Evolutionary conservation across 2,329 filamentous ascomycete species (phyloP).

Genomic region (Trichophyton verrucosum): DNA sequence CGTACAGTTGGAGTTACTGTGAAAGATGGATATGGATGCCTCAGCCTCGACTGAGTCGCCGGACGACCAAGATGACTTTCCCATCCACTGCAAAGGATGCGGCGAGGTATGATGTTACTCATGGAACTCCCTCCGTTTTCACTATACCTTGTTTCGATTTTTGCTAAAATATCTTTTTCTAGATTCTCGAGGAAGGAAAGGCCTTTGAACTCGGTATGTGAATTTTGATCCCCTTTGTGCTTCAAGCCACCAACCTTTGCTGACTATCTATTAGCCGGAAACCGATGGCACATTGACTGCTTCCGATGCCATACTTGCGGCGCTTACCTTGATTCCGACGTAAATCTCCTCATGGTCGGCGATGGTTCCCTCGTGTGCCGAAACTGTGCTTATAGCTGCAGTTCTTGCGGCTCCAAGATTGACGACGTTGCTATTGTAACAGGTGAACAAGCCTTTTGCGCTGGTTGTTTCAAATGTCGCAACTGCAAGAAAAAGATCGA

Average conservation of each 20-base stretch:
- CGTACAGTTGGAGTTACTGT: background rate
- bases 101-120: constrained; percentile 54
- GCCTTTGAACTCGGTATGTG: constrained; percentile 85
- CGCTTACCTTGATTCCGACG: constrained; percentile 93
- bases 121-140: constrained; percentile 16
- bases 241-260: constrained; percentile 9
- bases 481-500: constrained; percentile 99
- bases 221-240: constrained; percentile 13
- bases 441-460: constrained; percentile 94
- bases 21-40: constrained; percentile 1
- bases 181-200: constrained; percentile 98
- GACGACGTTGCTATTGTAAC: constrained; percentile 96
- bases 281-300: constrained; percentile 97
- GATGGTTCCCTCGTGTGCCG: constrained; percentile 98
- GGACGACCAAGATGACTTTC: constrained; percentile 63
- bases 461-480: constrained; percentile 89
- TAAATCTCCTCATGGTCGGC: constrained; percentile 89
- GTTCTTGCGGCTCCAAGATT: constrained; percentile 91
- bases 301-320: constrained; percentile 95
- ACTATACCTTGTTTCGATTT: background rate
- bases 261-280: constrained; percentile 54
- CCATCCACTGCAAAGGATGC: constrained; percentile 82
- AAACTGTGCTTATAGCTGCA: constrained; percentile 98
- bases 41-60: constrained; percentile 33
- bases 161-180: constrained; percentile 12